phyloP scores from a whole-genome alignment of 2,329 filamentous ascomycete species.

The Aspergillus udagawae region DNA sequence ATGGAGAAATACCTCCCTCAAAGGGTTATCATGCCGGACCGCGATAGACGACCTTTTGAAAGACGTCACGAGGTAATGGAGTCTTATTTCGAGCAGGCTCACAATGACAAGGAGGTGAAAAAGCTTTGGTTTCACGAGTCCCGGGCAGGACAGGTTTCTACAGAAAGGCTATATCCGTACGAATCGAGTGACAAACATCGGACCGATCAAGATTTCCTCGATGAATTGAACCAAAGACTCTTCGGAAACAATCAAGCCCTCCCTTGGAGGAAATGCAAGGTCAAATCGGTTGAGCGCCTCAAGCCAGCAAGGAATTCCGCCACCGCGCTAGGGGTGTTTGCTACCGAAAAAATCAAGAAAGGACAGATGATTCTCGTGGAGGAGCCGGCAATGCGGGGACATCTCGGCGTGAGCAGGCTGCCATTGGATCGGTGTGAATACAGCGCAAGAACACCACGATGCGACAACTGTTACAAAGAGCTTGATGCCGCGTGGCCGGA shows the following conservation, averaged over 20 bases:
- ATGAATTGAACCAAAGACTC: constrained; percentile 20
- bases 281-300: constrained; percentile 1
- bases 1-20: constrained; percentile 17
- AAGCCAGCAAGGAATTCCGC: background rate
- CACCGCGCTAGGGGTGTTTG: constrained; percentile 25
- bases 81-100: background rate
- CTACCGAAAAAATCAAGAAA: constrained; percentile 20
- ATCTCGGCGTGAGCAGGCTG: constrained; percentile 19
- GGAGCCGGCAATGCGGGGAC: constrained; percentile 33
- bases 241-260: constrained; percentile 12
- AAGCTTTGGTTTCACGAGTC: constrained; percentile 21
- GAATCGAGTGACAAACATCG: constrained; percentile 20
- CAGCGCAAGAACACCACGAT: constrained; percentile 8
- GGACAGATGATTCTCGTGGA: constrained; percentile 28
- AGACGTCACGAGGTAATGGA: constrained; percentile 11
- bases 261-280: constrained; percentile 11
- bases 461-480: constrained; percentile 26
- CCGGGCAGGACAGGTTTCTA: constrained; percentile 17
- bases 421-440: background rate
- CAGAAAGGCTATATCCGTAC: constrained; percentile 25
- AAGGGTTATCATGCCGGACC: constrained; percentile 14
- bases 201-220: constrained; percentile 10
- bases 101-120: constrained; percentile 2
- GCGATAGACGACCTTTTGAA: constrained; percentile 20
- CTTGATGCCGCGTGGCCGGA: background rate